Percentiles rank a stretch among this genome's conserved stretches.
phyloP scores from a whole-genome alignment of 495 filamentous ascomycete genomes.

The Aspergillus avenaceus region DNA sequence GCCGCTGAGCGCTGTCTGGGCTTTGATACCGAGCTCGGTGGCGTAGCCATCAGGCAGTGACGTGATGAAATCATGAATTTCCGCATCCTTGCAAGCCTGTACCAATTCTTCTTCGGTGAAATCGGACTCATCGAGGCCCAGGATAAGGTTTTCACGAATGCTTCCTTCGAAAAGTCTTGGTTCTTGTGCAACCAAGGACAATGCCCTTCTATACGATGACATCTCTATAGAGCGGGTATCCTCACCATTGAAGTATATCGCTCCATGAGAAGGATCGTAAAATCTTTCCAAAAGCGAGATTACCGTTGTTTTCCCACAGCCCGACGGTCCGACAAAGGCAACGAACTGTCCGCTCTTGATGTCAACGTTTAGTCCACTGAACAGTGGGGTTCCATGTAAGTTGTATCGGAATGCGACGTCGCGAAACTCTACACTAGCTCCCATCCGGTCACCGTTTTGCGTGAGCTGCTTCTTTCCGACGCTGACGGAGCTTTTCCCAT shows the following conservation, averaged over 20 bases:
- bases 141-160: slow-evolving; percentile 57
- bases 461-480: not conserved
- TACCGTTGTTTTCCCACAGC: slow-evolving; percentile 70
- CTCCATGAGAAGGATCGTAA: slow-evolving; percentile 52
- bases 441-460: not conserved
- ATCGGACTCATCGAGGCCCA: slow-evolving; percentile 50
- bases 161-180: slow-evolving; percentile 59
- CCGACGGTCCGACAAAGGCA: slow-evolving; percentile 67
- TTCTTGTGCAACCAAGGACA: slow-evolving; percentile 63
- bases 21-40: slow-evolving; percentile 21
- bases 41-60: slow-evolving; percentile 45
- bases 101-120: slow-evolving; percentile 45
- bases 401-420: slow-evolving; percentile 59
- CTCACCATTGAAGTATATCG: slow-evolving; percentile 48
- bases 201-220: slow-evolving; percentile 41
- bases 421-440: slow-evolving; percentile 30
- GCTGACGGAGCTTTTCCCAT: not conserved
- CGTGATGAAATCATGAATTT: slow-evolving; percentile 55
- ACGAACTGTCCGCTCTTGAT: slow-evolving; percentile 64
- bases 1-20: slow-evolving; percentile 57
- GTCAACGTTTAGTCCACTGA: slow-evolving; percentile 31
- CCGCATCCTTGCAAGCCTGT: slow-evolving; percentile 49
- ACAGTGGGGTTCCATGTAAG: slow-evolving; percentile 47
- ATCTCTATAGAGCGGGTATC: slow-evolving; percentile 43
- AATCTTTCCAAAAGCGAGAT: slow-evolving; percentile 62